Evolutionary conservation across 139 green algal genomes (phyloP).

Genomic region (Chlorella vulgaris): DNA sequence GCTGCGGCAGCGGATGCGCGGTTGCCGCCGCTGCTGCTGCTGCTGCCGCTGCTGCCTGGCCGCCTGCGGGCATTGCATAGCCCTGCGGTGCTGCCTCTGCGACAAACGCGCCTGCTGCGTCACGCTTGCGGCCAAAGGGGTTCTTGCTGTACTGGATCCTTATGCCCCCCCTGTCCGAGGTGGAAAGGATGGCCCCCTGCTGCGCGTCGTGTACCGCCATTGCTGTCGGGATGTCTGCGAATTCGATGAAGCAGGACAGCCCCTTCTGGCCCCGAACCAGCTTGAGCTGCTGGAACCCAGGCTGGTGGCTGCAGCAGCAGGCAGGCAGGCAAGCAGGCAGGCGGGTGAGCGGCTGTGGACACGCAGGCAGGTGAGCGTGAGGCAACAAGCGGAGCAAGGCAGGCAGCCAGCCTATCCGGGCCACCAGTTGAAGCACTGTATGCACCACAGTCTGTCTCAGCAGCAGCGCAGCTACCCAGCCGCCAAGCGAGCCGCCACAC

Average conservation of each 20-base stretch:
- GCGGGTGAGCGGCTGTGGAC: no score
- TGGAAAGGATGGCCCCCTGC: constrained; percentile 70
- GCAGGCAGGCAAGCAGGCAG: no score
- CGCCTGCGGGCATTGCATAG: background rate
- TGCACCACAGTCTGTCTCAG: no score
- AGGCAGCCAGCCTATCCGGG: no score
- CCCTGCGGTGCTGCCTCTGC: background rate
- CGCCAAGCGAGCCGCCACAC: no score
- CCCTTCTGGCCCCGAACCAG: constrained; percentile 62
- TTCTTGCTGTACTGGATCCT: constrained; percentile 92
- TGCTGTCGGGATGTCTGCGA: constrained; percentile 71
- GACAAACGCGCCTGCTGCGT: constrained; percentile 49
- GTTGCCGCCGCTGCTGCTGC: no score
- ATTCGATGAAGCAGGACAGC: constrained; percentile 91
- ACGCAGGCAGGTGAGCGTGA: background rate
- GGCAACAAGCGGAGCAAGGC: background rate
- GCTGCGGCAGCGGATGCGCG: no score
- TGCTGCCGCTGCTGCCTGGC: background rate
- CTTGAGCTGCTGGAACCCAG: constrained; percentile 86
- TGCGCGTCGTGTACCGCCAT: constrained; percentile 72
- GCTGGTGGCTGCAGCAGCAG: constrained; percentile 42
- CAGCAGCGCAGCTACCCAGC: no score
- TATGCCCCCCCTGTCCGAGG: constrained; percentile 85
- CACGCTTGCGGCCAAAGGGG: constrained; percentile 87
- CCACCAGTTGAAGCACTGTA: no score